phyloP scores from a whole-genome alignment of 192 early-diverging fungal genomes.

The Podila horticola region DNA sequence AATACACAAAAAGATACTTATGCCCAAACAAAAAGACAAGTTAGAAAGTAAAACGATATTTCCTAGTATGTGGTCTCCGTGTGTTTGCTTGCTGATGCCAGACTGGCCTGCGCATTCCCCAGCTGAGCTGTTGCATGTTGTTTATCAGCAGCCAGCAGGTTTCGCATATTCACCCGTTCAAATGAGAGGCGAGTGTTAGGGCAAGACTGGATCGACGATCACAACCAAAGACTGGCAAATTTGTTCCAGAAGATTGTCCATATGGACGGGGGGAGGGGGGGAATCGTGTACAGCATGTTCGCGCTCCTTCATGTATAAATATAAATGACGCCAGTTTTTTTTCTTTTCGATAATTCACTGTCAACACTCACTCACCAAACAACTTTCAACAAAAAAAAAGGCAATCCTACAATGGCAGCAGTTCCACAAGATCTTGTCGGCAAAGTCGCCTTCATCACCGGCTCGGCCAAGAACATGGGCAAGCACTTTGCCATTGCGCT shows the following conservation, averaged over 20 bases:
- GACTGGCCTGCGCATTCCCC: too few relatives aligned
- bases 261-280: not conserved
- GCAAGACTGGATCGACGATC: not conserved
- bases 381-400: not conserved
- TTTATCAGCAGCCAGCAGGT: too few relatives aligned
- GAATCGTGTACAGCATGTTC: not conserved
- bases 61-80: too few relatives aligned
- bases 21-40: too few relatives aligned
- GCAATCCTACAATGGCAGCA: not conserved
- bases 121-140: too few relatives aligned
- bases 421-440: constrained; percentile 33
- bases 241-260: not conserved
- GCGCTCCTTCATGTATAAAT: too few relatives aligned
- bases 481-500: constrained; percentile 37
- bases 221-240: not conserved
- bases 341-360: not conserved
- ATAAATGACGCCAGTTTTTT: too few relatives aligned
- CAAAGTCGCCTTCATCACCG: constrained; percentile 57
- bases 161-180: too few relatives aligned
- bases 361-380: not conserved
- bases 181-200: too few relatives aligned
- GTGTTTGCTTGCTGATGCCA: too few relatives aligned
- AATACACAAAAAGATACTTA: too few relatives aligned
- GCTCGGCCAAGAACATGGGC: constrained; percentile 52
- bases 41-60: too few relatives aligned